Base-by-base conservation (phyloP, 352 stramenopile species). In the Hyphochytrium catenoides region DNA sequence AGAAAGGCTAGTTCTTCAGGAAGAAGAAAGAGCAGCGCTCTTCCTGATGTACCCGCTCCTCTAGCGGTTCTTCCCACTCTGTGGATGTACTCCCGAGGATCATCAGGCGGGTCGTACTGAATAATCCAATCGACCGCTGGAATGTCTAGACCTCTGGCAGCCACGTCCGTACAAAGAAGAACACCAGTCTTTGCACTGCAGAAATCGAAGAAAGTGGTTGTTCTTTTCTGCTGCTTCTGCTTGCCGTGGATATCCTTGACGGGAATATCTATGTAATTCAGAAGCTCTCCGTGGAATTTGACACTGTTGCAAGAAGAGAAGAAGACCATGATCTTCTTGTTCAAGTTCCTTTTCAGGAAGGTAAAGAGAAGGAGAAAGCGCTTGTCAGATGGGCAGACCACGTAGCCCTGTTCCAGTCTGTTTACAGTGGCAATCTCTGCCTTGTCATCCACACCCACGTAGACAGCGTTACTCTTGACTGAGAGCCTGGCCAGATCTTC, bases 211-310 rank as follows among this genome's bases (percentile, higher is more conserved):
- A 98, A 98, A 3, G 87, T 97, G 3, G 83, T 95, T 15, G 86
- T 97, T n/a, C 89, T 70, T 54, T 96, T 96, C 52, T 93, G 85
- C 64, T 98, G 90, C 59, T 97, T 98, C 54, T 97, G 88, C 40
- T 93, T 91, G 35, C 90, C 90, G 62, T 98, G 90, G 54, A 99
- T 98, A 49, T 97, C 86, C 54, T 97, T 68, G 12, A 97, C 86
- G 0, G 84, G 78, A 36, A 98, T 81, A 54, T 99, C 89, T 44
- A 98, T 96, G 59, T 98, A 97, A 57, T 98, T 98, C 5, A 99
- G 65, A 44, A 99, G 64, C 54, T 98, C 89, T 12, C 82, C 65
- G 61, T 98, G 93, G 47, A 95, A 99, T 52, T 98, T 97, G 35
- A 98, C 92, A 12, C 76, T 85, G 44, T 84, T 94, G 41, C 71